Evolutionary conservation across 495 filamentous ascomycete genomes (phyloP), one percentile per base, ranked within the genome.

Genomic region (Penicillium cataractarum): DNA sequence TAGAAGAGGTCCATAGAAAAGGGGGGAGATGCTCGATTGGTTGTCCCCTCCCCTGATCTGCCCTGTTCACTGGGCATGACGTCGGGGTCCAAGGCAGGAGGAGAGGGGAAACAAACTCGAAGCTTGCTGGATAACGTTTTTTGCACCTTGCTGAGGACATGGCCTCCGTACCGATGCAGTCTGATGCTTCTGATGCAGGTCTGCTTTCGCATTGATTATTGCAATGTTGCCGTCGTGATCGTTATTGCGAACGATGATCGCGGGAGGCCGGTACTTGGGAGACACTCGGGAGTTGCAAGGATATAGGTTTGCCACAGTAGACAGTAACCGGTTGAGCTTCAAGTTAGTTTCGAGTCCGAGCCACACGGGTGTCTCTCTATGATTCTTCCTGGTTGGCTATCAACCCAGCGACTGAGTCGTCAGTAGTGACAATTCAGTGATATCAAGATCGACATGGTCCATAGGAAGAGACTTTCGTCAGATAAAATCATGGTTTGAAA

Each of bases 41-140:
- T 42, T 21, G 6, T 44, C 42, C 17, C n/a, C 22, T 35, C 61
- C 51, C 64, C 60, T 63, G 64, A 66, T 63, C 58, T 39, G 62
- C 46, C 46, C 22, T 50, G 22, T 67, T 58, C 60, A 50, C 37
- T 55, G 8, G 54, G 53, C 58, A 67, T 67, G 65, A 67, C 65
- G 65, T 68, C 57, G 61, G 57, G 44, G 60, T 58, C 49, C 13
- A 15, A 39, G 40, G 42, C n/a, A n/a, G 49, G 15, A 32, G 49
- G 59, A 3, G 7, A 33, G 40, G 31, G 35, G 27, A 21, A 27
- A n/a, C 40, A 49, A 27, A 46, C 9, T 13, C 13, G 29, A 49
- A 61, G 46, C 44, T 37, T n/a, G 35, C 31, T 3, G 32, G 35
- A 50, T 39, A 51, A 51, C 48, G 48, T 40, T 8, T 3, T 39